Evolutionary conservation across 441 rosid species (phyloP), one percentile per base, ranked within the genome.

Genomic region (Pelargonium myrrhifolium): DNA sequence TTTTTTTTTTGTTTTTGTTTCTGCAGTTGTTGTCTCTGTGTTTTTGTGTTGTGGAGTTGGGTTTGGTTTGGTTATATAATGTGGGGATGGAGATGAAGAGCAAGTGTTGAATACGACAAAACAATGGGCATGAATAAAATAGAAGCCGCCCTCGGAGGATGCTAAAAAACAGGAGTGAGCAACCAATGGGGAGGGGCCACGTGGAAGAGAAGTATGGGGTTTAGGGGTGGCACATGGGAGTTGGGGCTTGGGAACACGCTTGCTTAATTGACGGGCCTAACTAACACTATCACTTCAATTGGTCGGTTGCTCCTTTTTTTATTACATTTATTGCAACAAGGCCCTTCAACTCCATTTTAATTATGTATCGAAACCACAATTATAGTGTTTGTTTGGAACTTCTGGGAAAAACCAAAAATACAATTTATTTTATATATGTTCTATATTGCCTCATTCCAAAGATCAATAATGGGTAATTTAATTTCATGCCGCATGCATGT

Each of bases 261-360:
- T 76, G 84, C 89, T 83, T 83, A 86, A 84, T 84, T 82, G 71
- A 65, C 83, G 89, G 82, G 66, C 82, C 81, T 40, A 74, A 75
- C 72, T n/a, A n/a, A n/a, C n/a, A 71, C 49, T 65, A 73, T 77
- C 74, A 65, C 74, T 51, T 51, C 78, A 64, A 62, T n/a, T 63
- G 78, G 79, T 76, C 80, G 74, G 80, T 31, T 65, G 71, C 51
- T 58, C 71, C 2, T 39, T 10, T 58, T 35, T 11, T 10, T 49
- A 49, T 4, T 10, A 42, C 9, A 42, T 42, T n/a, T n/a, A n/a
- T n/a, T n/a, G n/a, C n/a, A n/a, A n/a, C n/a, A n/a, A n/a, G n/a
- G 11, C 47, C 9, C 10, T 9, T 42, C 47, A 9, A 12, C 31
- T 28, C 2, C 31, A 28, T 28, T 28, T 28, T 28, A 2, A 28